Conservation (phyloP, 352 stramenopile genomes). For the Phytopythium mirpurense region DNA sequence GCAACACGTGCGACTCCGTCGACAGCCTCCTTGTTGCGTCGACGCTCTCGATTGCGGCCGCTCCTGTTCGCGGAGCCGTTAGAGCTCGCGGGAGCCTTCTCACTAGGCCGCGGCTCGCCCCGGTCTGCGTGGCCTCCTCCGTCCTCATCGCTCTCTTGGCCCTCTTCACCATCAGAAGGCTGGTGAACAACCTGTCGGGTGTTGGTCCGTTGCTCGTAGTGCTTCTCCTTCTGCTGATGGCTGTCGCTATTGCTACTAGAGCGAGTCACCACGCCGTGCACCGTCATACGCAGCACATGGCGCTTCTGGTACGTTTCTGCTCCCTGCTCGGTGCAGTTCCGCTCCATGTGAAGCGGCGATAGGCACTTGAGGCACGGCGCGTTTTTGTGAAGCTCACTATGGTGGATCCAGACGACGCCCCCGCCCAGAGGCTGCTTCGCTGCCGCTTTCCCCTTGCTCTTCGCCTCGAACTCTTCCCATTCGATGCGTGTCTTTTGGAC, state of each 20-base stretch:
- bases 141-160: neutral
- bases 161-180: neutral
- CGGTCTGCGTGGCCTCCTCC: neutral
- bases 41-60: neutral
- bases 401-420: slow-evolving; percentile 40
- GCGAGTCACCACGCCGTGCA: slow-evolving; percentile 6
- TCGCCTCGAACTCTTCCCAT: slow-evolving; percentile 22
- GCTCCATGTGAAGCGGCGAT: slow-evolving; percentile 20
- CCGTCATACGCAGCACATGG: slow-evolving; percentile 20
- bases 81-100: neutral
- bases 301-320: neutral
- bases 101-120: neutral
- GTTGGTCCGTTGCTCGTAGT: too few species aligned
- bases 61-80: neutral
- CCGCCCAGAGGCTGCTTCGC: slow-evolving; percentile 2
- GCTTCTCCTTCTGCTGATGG: slow-evolving; percentile 15
- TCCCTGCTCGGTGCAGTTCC: neutral
- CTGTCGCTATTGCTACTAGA: slow-evolving; percentile 12
- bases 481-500: slow-evolving; percentile 31
- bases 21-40: slow-evolving; percentile 1
- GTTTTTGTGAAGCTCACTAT: slow-evolving; percentile 29
- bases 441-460: neutral
- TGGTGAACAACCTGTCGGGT: neutral
- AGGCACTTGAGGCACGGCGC: slow-evolving; percentile 29
- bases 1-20: neutral